These are phyloP conservation scores for Termitomyces sp. DNA, from an alignment of 768 basidiomycete genomes.

Conservation along the genomic window DNA sequence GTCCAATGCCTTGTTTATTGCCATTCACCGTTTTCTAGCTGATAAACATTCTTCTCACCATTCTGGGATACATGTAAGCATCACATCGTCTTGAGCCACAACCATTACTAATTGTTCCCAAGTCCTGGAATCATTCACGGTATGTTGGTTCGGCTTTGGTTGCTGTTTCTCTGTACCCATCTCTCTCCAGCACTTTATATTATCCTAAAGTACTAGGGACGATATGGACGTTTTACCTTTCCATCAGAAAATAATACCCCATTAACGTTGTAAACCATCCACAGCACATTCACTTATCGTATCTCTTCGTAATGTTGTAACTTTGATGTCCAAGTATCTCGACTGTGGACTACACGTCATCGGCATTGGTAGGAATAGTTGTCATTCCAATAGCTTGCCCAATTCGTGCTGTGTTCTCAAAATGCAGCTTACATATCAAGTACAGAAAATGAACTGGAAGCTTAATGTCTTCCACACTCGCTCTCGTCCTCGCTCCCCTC, in stretches of 20 bases:
- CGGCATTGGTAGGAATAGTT: too few species aligned
- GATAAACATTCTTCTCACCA: conserved; percentile 79
- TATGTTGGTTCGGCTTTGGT: conserved; percentile 14
- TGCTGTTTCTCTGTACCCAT: conserved; percentile 5
- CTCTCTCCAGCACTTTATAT: conserved; percentile 62
- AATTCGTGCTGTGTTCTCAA: not conserved
- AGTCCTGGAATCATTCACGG: conserved; percentile 80
- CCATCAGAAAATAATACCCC: conserved; percentile 7
- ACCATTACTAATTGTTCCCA: conserved; percentile 10
- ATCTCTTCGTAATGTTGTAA: not conserved
- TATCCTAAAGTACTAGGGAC: conserved; percentile 65
- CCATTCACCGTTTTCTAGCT: conserved; percentile 17
- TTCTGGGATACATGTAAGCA: conserved; percentile 72
- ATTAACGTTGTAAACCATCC: not conserved
- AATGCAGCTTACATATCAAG: too few species aligned
- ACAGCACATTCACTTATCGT: not conserved
- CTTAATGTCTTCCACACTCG: not conserved
- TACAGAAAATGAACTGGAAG: not conserved
- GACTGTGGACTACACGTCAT: not conserved
- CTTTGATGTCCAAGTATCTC: not conserved
- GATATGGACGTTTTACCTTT: conserved; percentile 1
- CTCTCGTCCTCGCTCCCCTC: not conserved
- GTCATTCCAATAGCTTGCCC: too few species aligned
- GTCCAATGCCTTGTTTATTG: not conserved
- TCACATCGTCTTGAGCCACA: not conserved